These are phyloP conservation scores for Pythium sukuiense DNA, from an alignment of 352 stramenopile genomes.

Conservation along the genomic window DNA sequence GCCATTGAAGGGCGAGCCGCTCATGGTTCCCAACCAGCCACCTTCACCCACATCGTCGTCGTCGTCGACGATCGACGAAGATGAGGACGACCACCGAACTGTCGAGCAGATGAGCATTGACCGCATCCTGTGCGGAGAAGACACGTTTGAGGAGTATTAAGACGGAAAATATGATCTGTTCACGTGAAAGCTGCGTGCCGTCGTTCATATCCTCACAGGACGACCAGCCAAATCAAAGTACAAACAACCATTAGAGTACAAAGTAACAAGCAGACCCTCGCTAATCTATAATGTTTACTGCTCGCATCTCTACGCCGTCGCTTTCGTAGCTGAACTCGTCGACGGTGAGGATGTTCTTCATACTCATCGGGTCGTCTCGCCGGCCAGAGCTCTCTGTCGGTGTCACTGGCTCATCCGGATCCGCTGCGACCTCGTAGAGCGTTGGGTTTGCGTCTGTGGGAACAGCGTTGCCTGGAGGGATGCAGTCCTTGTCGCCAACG, in stretches of 20 bases:
- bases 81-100: constrained; percentile 5
- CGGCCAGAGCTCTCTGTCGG: background rate
- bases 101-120: constrained; percentile 14
- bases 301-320: background rate
- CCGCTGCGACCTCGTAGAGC: background rate
- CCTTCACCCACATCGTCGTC: constrained; percentile 1
- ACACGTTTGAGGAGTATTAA: background rate
- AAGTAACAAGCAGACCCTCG: no score
- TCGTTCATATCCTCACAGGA: no score
- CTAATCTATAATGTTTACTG: background rate
- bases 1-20: background rate
- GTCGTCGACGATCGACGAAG: constrained; percentile 1
- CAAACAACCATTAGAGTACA: no score
- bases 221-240: no score
- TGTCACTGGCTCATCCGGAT: background rate
- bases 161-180: background rate
- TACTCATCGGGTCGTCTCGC: constrained; percentile 9
- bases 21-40: constrained; percentile 2
- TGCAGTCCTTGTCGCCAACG: constrained; percentile 13
- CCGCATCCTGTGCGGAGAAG: constrained; percentile 12
- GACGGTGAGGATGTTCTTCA: constrained; percentile 12
- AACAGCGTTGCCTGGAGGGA: constrained; percentile 12
- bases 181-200: background rate
- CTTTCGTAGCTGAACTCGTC: background rate
- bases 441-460: background rate